Evolutionary conservation across 1,139 yeast species (phyloP).

Genomic region (Magnusiomyces tetraspermus): DNA sequence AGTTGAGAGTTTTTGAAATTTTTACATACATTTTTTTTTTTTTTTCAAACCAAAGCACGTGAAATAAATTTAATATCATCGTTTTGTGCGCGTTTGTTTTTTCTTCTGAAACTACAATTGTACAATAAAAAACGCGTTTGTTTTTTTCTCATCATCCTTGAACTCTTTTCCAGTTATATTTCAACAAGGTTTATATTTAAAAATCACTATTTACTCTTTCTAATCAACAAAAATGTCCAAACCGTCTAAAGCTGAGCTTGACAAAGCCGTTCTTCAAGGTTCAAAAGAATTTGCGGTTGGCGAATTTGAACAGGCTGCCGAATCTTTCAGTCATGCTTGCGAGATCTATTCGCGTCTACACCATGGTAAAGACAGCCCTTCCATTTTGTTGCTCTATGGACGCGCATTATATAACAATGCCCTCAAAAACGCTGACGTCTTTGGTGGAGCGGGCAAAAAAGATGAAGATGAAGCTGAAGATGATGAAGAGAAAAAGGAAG

Average conservation of each 20-base stretch:
- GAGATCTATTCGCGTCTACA: constrained; percentile 42
- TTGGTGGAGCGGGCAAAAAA: constrained; percentile 39
- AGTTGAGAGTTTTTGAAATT: no score
- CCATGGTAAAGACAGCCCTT: constrained; percentile 57
- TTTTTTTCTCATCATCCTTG: no score
- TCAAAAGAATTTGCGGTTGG: constrained; percentile 52
- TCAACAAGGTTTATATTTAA: no score
- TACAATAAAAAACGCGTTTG: no score
- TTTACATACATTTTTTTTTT: no score
- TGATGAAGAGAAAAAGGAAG: constrained; percentile 31
- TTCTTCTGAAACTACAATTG: no score
- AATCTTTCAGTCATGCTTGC: constrained; percentile 68
- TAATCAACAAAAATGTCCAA: not conserved
- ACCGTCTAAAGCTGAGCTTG: not conserved
- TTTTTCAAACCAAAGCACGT: no score
- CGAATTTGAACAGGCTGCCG: constrained; percentile 61
- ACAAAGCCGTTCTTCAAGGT: constrained; percentile 44
- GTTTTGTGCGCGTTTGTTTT: no score
- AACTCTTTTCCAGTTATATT: no score
- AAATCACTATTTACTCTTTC: no score
- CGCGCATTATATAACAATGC: constrained; percentile 73
- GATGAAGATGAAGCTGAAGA: constrained; percentile 35
- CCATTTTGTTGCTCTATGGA: constrained; percentile 67
- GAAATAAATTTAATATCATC: no score
- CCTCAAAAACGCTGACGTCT: constrained; percentile 64